Evolutionary conservation across 108 stramenopile genomes (phyloP).

Genomic region (Craspedostauros australis): DNA sequence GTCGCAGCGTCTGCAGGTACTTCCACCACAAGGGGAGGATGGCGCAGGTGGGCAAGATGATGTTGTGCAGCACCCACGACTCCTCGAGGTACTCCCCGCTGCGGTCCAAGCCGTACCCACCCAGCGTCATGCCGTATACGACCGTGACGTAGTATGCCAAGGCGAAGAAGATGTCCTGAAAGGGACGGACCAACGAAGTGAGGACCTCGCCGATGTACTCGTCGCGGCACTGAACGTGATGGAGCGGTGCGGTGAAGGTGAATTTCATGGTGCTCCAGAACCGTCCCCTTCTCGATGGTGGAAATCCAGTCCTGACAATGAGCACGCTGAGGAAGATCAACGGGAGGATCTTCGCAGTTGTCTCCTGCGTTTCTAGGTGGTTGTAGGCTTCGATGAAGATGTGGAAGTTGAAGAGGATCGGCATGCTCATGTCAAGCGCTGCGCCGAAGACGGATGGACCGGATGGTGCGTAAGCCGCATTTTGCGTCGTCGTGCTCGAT

Average conservation of each 20-base stretch:
- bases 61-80: constrained; percentile 71
- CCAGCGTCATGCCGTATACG: constrained; percentile 52
- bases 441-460: constrained; percentile 80
- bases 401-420: constrained; percentile 86
- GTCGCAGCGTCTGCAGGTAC: constrained; percentile 78
- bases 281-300: constrained; percentile 51
- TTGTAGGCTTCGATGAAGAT: constrained; percentile 71
- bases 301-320: constrained; percentile 60
- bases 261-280: constrained; percentile 76
- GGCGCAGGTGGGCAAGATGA: constrained; percentile 66
- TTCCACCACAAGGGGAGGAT: constrained; percentile 68
- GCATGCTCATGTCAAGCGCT: constrained; percentile 74
- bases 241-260: constrained; percentile 56
- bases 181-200: constrained; percentile 73
- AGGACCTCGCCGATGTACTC: constrained; percentile 74
- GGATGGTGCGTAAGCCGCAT: constrained; percentile 78
- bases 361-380: constrained; percentile 39
- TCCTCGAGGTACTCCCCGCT: constrained; percentile 49
- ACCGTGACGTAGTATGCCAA: constrained; percentile 65
- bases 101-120: constrained; percentile 49
- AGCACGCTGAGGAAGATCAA: constrained; percentile 71
- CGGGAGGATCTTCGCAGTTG: constrained; percentile 71
- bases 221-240: constrained; percentile 66
- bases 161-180: constrained; percentile 75
- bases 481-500: constrained; percentile 22